Evolutionary conservation across 1,284 basidiomycete species (phyloP).

Genomic region (Wallemia hederae): DNA sequence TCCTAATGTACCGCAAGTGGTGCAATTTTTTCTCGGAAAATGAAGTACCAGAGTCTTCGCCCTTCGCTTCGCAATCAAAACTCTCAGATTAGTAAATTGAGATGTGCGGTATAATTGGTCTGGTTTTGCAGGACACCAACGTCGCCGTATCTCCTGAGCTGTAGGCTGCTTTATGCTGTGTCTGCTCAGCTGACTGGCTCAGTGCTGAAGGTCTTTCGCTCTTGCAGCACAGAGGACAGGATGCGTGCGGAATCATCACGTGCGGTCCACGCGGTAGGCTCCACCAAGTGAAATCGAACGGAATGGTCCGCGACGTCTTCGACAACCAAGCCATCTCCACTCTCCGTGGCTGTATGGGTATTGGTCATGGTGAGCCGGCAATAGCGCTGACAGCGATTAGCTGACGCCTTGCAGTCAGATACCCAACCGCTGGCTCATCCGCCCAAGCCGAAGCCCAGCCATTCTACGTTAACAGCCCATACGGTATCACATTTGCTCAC

Average conservation of each 20-base stretch:
- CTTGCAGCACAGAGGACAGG: conserved; percentile 82
- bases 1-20: no score
- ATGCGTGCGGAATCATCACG: conserved; percentile 93
- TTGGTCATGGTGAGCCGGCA: conserved; percentile 54
- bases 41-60: background rate
- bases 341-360: conserved; percentile 78
- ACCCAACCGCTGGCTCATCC: conserved; percentile 92
- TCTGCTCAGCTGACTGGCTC: background rate
- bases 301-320: conserved; percentile 97
- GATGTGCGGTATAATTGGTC: conserved; percentile 1
- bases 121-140: background rate
- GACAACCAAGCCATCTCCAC: conserved; percentile 46
- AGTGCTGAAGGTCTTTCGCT: conserved; percentile 55
- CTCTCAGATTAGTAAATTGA: background rate
- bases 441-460: conserved; percentile 96
- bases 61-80: background rate
- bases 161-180: background rate
- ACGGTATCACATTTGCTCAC: conserved; percentile 93
- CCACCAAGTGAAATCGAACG: conserved; percentile 98
- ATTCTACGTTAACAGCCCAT: conserved; percentile 98
- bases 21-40: background rate
- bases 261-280: conserved; percentile 84
- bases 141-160: background rate
- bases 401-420: conserved; percentile 33
- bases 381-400: background rate